A percentile compares a stretch with the other conserved stretches of the same genome.
Conservation (phyloP, 2,329 filamentous ascomycete species). For the Colletotrichum acutatum region DNA sequence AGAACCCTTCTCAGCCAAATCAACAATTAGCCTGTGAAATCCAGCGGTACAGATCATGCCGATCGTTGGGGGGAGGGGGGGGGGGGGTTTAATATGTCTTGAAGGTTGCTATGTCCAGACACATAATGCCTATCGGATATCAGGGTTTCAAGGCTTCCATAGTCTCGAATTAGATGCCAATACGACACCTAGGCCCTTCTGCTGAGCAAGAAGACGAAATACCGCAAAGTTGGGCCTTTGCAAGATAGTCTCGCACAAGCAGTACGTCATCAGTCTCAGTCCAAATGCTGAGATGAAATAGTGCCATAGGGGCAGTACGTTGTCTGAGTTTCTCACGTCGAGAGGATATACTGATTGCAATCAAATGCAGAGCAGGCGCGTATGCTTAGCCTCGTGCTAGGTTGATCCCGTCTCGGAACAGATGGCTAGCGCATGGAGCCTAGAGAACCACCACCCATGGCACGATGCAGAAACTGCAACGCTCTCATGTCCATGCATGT, state of each 20-base stretch:
- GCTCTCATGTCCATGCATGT: neutral
- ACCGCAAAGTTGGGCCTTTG: neutral
- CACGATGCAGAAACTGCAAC: conserved; percentile 3
- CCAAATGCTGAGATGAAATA: neutral
- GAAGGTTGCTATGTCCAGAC: neutral
- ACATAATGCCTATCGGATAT: neutral
- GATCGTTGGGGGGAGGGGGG: neutral
- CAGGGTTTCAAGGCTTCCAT: neutral
- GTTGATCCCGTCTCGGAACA: conserved; percentile 20
- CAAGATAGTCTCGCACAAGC: neutral
- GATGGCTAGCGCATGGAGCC: conserved; percentile 3
- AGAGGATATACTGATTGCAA: neutral
- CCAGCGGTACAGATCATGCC: neutral
- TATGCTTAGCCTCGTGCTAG: conserved; percentile 7
- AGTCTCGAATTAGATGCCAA: neutral
- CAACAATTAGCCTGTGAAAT: neutral
- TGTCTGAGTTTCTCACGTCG: neutral
- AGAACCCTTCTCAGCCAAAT: neutral
- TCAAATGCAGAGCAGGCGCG: neutral
- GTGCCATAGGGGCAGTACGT: neutral
- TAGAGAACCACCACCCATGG: neutral
- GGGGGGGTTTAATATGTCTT: neutral
- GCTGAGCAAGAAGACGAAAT: neutral
- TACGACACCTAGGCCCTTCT: neutral
- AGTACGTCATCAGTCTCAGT: neutral